Evolutionary conservation across 192 early-diverging fungal species (phyloP).

Genomic region (Allomyces javanicus): DNA sequence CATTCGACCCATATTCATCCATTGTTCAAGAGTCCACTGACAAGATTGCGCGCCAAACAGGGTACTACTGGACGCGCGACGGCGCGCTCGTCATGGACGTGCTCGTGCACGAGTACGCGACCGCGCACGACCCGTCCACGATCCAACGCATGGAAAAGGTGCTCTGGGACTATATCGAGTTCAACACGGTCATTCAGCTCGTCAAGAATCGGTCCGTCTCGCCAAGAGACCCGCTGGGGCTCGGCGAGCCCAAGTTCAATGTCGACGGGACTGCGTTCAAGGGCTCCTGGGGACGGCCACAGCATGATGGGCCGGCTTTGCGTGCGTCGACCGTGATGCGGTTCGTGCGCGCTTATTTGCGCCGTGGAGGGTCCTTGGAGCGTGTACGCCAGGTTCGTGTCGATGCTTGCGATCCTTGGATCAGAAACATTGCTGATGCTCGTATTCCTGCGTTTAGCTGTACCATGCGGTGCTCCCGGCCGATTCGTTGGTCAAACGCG

Average conservation of each 20-base stretch:
- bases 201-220: conserved; percentile 4
- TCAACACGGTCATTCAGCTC: conserved; percentile 11
- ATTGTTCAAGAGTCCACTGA: no score
- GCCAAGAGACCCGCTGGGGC: conserved; percentile 6
- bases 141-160: conserved; percentile 1
- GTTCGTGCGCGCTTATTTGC: conserved; percentile 14
- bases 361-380: conserved; percentile 8
- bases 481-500: conserved; percentile 19
- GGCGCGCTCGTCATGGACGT: conserved; percentile 35
- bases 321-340: conserved; percentile 19
- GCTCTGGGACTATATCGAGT: conserved; percentile 17
- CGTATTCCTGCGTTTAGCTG: not conserved
- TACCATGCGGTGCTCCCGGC: not conserved
- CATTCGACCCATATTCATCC: no score
- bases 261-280: conserved; percentile 29
- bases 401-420: conserved; percentile 5
- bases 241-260: conserved; percentile 48
- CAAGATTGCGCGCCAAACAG: no score
- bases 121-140: conserved; percentile 7
- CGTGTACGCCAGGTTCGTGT: conserved; percentile 11
- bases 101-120: conserved; percentile 6
- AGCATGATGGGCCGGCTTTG: conserved; percentile 47
- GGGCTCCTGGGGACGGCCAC: conserved; percentile 36
- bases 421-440: no score
- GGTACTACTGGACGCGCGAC: conserved; percentile 51